Base-by-base conservation (phyloP, 2,329 filamentous ascomycete genomes). In the Dryadomyces quercus-mongolicae region DNA sequence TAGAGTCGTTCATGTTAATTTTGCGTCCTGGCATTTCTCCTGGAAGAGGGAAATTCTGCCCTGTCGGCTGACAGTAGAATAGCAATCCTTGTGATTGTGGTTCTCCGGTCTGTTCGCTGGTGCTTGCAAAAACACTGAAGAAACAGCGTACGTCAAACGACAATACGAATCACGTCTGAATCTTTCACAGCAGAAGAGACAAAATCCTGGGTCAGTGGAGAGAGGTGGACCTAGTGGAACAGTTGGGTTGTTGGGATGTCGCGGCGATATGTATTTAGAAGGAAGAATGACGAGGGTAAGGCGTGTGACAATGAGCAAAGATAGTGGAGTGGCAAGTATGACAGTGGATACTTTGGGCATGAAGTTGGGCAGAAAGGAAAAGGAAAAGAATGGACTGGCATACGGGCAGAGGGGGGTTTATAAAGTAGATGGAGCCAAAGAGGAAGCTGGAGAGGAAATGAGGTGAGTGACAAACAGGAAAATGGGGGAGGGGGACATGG, bases 1-100 rank as follows among this genome's bases (percentile, higher is more conserved):
- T 73, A 69, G 78, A 75, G 69, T 81, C 76, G 67, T 79, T 76
- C 70, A 79, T 73, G 65, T 80, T 76, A 68, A 74, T 65, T 63
- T 71, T 77, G 71, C 71, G 78, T 68, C 72, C 71, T 66, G 76
- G 70, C 76, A 80, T 79, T 54, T 38, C 25, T 54, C 51, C 25
- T 25, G 44, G 38, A 16, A 25, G 6, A 34, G 18, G 46, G 52
- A 40, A 43, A 54, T 34, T 49, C 34, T 31, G 38, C 44, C 38
- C 47, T 42, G 49, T 51, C 49, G 49, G 49, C 8, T 51, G 49
- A 51, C 49, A 51, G 38, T 15, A 49, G 31, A 38, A n/a, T 16
- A 5, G n/a, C 38, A 40, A 22, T 42, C 36, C 49, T 15, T 15
- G 12, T n/a, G 10, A 13, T 40, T 38, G 18, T 16, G 18, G 48